Percentiles rank a stretch among this genome's conserved stretches.
Evolutionary conservation across 2,329 filamentous ascomycete species (phyloP).

Genomic region (Calycina marina): DNA sequence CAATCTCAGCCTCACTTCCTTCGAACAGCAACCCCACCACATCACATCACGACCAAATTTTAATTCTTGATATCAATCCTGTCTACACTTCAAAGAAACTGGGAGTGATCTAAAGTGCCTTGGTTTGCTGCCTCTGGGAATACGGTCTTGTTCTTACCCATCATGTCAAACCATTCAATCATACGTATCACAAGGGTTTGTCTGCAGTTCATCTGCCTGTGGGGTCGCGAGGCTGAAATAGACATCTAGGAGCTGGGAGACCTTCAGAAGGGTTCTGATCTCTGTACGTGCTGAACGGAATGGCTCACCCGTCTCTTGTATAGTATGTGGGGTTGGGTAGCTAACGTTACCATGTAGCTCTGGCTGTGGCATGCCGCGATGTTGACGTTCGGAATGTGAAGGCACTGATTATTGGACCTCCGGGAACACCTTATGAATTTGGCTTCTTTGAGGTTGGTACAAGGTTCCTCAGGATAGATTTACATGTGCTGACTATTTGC

Average conservation of each 20-base stretch:
- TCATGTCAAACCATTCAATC: constrained; percentile 73
- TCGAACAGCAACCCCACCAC: too few species aligned
- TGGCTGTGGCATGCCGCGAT: constrained; percentile 79
- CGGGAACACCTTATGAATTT: constrained; percentile 91
- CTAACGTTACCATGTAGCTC: constrained; percentile 35
- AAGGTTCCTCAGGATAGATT: not conserved
- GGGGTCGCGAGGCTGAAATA: constrained; percentile 24
- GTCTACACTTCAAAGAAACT: too few species aligned
- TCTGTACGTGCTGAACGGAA: constrained; percentile 44
- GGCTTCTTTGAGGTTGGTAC: constrained; percentile 79
- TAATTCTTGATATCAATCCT: too few species aligned
- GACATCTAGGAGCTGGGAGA: constrained; percentile 61
- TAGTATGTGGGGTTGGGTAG: constrained; percentile 6
- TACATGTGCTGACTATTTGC: constrained; percentile 17
- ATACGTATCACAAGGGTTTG: constrained; percentile 73
- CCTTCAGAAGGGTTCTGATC: constrained; percentile 68
- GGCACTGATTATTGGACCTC: constrained; percentile 80
- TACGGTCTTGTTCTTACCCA: too few species aligned
- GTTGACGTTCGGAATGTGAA: constrained; percentile 77
- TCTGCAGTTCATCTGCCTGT: constrained; percentile 12
- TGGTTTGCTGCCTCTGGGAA: too few species aligned
- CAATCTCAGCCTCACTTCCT: too few species aligned
- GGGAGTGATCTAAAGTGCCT: too few species aligned
- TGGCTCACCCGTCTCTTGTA: not conserved
- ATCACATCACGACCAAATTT: too few species aligned